A percentile compares a stretch with the other conserved stretches of the same genome.
Conservation (phyloP, 441 rosid genomes). For the Isatis lusitanica region DNA sequence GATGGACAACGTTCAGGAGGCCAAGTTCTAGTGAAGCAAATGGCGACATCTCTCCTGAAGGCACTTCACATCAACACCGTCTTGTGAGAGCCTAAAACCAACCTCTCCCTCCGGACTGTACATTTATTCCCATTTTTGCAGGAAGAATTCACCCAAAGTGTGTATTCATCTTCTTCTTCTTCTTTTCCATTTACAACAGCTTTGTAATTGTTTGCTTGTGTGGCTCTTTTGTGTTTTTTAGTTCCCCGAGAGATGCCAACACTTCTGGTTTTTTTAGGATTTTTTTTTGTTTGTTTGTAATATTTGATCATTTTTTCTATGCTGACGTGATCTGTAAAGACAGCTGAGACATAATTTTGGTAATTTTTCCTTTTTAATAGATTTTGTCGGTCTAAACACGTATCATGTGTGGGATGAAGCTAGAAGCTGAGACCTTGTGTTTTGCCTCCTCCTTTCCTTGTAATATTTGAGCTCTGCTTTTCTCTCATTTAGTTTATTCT, state of each 20-base stretch:
- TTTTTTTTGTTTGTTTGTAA: no score
- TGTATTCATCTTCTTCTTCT: neutral
- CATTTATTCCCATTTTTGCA: constrained; percentile 19
- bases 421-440: no score
- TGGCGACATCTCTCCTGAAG: constrained; percentile 95
- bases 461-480: no score
- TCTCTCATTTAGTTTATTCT: no score
- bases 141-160: constrained; percentile 19
- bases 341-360: no score
- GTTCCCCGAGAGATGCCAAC: constrained; percentile 26
- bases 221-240: constrained; percentile 25
- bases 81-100: constrained; percentile 38
- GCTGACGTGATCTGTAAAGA: no score
- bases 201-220: constrained; percentile 17
- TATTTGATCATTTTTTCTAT: no score
- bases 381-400: no score
- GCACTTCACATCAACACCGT: constrained; percentile 71
- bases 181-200: neutral
- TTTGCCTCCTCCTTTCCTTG: no score
- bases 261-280: neutral
- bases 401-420: no score
- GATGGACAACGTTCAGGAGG: constrained; percentile 97
- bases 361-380: no score
- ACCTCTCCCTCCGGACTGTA: neutral
- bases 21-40: constrained; percentile 94